Evolutionary conservation across 1,284 basidiomycete genomes (phyloP).

Genomic region (Taiwanofungus camphoratus): DNA sequence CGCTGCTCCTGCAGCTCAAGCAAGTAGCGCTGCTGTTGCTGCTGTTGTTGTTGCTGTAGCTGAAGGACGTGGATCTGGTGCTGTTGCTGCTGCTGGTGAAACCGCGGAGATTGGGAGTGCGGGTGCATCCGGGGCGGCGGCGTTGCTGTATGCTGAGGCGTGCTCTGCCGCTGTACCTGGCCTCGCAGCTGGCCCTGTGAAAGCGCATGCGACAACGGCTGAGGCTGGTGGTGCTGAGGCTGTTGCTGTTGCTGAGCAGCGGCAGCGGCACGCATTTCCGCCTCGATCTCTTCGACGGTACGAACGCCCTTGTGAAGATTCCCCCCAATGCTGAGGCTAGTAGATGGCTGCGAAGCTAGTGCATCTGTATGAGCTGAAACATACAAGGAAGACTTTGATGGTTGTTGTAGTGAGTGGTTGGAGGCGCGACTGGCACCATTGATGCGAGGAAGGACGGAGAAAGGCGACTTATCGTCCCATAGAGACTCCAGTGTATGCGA

Average conservation of each 20-base stretch:
- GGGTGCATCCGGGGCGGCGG: constrained; percentile 68
- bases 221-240: constrained; percentile 30
- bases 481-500: constrained; percentile 60
- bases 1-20: constrained; percentile 60
- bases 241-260: constrained; percentile 36
- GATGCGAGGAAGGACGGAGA: constrained; percentile 57
- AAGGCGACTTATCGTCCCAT: constrained; percentile 75
- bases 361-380: constrained; percentile 6
- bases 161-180: constrained; percentile 15
- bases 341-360: constrained; percentile 12
- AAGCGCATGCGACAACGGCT: constrained; percentile 35
- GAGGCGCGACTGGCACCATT: constrained; percentile 41
- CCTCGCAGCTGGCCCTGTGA: constrained; percentile 35
- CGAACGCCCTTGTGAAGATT: constrained; percentile 42
- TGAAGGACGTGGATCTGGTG: constrained; percentile 46
- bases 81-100: constrained; percentile 48
- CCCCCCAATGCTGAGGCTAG: constrained; percentile 19
- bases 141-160: constrained; percentile 27
- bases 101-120: constrained; percentile 65
- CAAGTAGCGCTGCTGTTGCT: constrained; percentile 55
- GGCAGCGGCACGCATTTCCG: constrained; percentile 72
- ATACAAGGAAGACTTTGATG: constrained; percentile 18
- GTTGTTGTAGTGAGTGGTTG: constrained; percentile 24
- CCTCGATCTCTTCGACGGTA: constrained; percentile 91
- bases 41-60: constrained; percentile 39